Percentiles rank a stretch among this genome's conserved stretches.
These are phyloP conservation scores for Pichia nakasei DNA, from an alignment of 805 yeast genomes.

Conservation along the genomic window DNA sequence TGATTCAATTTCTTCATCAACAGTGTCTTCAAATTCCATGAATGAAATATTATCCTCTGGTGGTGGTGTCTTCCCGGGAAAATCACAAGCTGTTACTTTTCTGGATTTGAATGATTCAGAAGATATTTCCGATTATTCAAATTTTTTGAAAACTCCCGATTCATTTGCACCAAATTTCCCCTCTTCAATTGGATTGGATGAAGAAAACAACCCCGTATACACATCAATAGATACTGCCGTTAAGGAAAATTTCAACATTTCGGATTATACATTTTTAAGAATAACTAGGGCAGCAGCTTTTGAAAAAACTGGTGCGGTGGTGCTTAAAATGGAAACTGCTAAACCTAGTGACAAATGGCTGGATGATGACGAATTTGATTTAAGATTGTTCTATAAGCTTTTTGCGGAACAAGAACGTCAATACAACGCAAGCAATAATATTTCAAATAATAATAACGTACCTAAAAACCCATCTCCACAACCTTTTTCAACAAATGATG, in stretches of 20 bases:
- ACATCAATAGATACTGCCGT: slow-evolving; percentile 38
- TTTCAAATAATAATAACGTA: neutral
- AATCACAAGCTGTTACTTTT: slow-evolving; percentile 14
- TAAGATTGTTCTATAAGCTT: slow-evolving; percentile 8
- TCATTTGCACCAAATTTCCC: slow-evolving; percentile 4
- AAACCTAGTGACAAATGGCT: slow-evolving; percentile 42
- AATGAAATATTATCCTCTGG: too few relatives aligned
- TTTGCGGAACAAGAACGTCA: neutral
- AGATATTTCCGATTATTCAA: neutral
- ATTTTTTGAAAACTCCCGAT: neutral
- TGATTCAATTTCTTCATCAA: too few relatives aligned
- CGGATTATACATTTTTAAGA: slow-evolving; percentile 38
- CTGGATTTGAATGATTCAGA: slow-evolving; percentile 4
- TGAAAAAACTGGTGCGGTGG: slow-evolving; percentile 42
- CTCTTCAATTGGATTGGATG: slow-evolving; percentile 12
- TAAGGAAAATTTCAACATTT: slow-evolving; percentile 31
- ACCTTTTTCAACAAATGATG: slow-evolving; percentile 21
- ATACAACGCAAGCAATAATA: slow-evolving; percentile 1
- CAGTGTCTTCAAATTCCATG: too few relatives aligned
- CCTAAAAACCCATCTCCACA: neutral
- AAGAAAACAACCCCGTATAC: slow-evolving; percentile 13
- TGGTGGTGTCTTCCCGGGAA: slow-evolving; percentile 10
- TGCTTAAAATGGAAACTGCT: slow-evolving; percentile 46
- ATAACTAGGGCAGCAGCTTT: slow-evolving; percentile 48
- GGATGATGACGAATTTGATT: slow-evolving; percentile 38